Evolutionary conservation across 495 filamentous ascomycete species (phyloP).

Genomic region (Penicilliopsis zonata): DNA sequence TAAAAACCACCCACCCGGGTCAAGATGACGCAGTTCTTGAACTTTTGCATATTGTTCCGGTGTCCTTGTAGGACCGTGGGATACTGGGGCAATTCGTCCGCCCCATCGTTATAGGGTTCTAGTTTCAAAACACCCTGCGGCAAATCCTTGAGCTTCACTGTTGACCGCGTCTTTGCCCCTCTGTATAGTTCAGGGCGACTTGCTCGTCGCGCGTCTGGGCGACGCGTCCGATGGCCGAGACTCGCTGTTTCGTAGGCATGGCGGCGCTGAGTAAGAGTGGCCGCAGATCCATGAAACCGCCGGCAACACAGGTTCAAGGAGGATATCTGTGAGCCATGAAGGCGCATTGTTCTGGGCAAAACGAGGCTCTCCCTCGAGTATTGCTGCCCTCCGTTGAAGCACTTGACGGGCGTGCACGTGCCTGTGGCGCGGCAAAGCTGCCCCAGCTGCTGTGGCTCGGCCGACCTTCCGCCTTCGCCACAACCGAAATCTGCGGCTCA

Average conservation of each 20-base stretch:
- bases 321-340: slow-evolving; percentile 10
- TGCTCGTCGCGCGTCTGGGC: slow-evolving; percentile 7
- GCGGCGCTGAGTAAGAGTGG: slow-evolving; percentile 8
- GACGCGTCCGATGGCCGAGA: slow-evolving; percentile 24
- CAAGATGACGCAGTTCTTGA: slow-evolving; percentile 76
- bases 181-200: slow-evolving; percentile 11
- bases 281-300: not conserved
- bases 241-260: slow-evolving; percentile 17
- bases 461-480: slow-evolving; percentile 24
- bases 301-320: slow-evolving; percentile 1
- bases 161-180: slow-evolving; percentile 41
- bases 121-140: slow-evolving; percentile 47
- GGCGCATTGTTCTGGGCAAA: slow-evolving; percentile 1
- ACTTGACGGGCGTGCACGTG: too few relatives aligned
- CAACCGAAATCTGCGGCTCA: slow-evolving; percentile 28
- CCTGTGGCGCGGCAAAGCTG: slow-evolving; percentile 1
- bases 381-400: too few relatives aligned
- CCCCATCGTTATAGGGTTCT: slow-evolving; percentile 28
- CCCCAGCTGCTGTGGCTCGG: slow-evolving; percentile 9
- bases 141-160: slow-evolving; percentile 48
- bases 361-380: not conserved
- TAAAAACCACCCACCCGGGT: slow-evolving; percentile 93
- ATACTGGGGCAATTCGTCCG: slow-evolving; percentile 50
- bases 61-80: slow-evolving; percentile 84
- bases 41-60: slow-evolving; percentile 80